Evolutionary conservation across 305 asterid species (phyloP), one percentile per base, ranked within the genome.

Genomic region (Fraxinus angustifolia): DNA sequence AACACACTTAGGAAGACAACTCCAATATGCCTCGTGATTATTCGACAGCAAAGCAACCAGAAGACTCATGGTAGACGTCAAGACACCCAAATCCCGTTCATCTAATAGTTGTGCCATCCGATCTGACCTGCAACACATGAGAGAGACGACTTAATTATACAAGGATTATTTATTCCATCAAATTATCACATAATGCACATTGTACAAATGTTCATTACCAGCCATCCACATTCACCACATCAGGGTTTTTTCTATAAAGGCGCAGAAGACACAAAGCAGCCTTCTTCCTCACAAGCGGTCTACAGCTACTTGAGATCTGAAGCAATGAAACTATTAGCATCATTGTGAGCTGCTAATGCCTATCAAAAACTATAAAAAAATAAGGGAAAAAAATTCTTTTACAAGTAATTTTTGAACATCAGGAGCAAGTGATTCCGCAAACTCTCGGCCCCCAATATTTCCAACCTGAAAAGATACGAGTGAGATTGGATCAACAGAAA

Each of bases 241-340:
- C 99, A n/a, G 98, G 97, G 86, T 96, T 96, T 88, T 96, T 94
- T 79, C 99, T 89, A 76, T 84, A 94, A 73, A 96, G 96, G 77
- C 99, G 98, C 75, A 96, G 87, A 85, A 96, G 97, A 87, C 99
- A 96, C 33, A 96, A 83, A 70, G 98, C 99, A 78, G 99, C 99
- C 84, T 96, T 96, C 93, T 96, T 96, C 91, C 99, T 90, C 89
- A 96, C 99, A 82, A 96, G 98, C 7, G 99, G 99, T 80, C 99
- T 89, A 87, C 94, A 91, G 90, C 98, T 94, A 88, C 98, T 94
- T 75, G 99, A 94, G 80, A 96, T 79, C 99, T 96, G 88, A 83
- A 85, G 82, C 81, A 86, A 87, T 38, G 76, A 78, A 88, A 86
- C 33, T 36, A 45, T 88, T 82, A 88, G 89, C 76, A 80, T 84